phyloP scores from a whole-genome alignment of 2,329 filamentous ascomycete genomes.

The Pseudogymnoascus sp. region DNA sequence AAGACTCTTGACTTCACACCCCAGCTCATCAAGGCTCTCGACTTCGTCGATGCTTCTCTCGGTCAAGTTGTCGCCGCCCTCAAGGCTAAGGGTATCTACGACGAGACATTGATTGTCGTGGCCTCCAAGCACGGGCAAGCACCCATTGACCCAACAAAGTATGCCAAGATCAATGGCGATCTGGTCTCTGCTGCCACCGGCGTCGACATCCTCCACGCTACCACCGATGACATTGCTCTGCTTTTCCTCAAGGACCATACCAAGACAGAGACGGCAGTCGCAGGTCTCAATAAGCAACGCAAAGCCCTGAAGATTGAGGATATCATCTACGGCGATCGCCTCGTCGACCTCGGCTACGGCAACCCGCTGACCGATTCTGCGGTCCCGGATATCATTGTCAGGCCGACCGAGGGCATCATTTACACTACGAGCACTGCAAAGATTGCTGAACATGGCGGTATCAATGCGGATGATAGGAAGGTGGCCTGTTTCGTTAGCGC shows the following conservation, averaged over 20 bases:
- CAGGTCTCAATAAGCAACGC: conserved; percentile 18
- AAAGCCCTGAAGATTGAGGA: conserved; percentile 17
- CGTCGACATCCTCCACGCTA: conserved; percentile 14
- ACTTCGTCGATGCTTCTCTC: conserved; percentile 25
- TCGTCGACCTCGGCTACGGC: conserved; percentile 21
- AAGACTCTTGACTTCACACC: conserved; percentile 18
- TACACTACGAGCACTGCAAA: conserved; percentile 23
- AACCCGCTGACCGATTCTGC: conserved; percentile 22
- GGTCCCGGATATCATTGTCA: conserved; percentile 26
- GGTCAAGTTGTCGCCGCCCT: conserved; percentile 20
- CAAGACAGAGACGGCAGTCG: conserved; percentile 18
- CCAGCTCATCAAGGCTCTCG: conserved; percentile 20
- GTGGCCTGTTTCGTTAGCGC: conserved; percentile 23
- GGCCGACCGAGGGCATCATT: conserved; percentile 21
- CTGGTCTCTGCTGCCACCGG: conserved; percentile 16
- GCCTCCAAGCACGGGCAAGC: conserved; percentile 26
- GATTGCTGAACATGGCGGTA: conserved; percentile 25
- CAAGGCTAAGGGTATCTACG: conserved; percentile 21
- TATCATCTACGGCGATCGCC: conserved; percentile 20
- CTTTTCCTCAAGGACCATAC: conserved; percentile 21
- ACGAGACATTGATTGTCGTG: conserved; percentile 24
- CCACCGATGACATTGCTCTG: conserved; percentile 24
- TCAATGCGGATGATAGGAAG: conserved; percentile 22
- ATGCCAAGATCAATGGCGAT: conserved; percentile 17
- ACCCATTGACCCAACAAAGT: conserved; percentile 22